Base-by-base conservation (phyloP, 495 filamentous ascomycete genomes). In the Penicillium maclennaniae region DNA sequence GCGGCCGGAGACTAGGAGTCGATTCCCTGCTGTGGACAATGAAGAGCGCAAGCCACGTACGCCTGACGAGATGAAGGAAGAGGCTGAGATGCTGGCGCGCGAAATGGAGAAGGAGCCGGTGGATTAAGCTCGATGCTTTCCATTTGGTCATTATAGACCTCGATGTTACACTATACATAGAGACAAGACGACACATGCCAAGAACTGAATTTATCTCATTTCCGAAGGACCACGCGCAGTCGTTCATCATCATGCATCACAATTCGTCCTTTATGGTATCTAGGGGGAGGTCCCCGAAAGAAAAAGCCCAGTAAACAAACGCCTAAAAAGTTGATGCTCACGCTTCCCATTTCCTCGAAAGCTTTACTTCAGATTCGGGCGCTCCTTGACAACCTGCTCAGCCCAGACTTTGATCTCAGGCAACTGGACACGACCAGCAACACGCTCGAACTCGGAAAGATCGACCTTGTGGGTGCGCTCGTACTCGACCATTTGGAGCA, bases 401-500 rank as follows among this genome's bases (percentile, higher is more conserved):
- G 81, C 83, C 93, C 95, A 98, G 26, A 70, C 82, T 69, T 86
- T 81, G 43, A 88, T 84, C 73, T 96, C 91, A 8, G 82, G 79
- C 55, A 92, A 70, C 56, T 79, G 79, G 53, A 98, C 85, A 47
- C 77, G 79, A n/a, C 61, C 71, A 36, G 86, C 83, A 44, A 96
- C 93, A 51, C 82, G 82, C 20, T 82, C 69, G 61, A 98, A 97
- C 70, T 97, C 93, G 21, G 84, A 79, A 40, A 98, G 74, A 67
- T 97, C 89, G 47, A 88, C 67, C 31, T 84, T 67, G 25, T 81
- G 70, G 12, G 76, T 72, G 60, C 87, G 88, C 80, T 98, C 93
- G 66, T 98, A 98, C 68, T 98, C 93, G 19, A 96, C 76, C 87
- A 96, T 96, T 75, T 98, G 93, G 66, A 93, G 70, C 42, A 98